phyloP scores from a whole-genome alignment of 148 eudicot species.

The Amaranthus palmeri region DNA sequence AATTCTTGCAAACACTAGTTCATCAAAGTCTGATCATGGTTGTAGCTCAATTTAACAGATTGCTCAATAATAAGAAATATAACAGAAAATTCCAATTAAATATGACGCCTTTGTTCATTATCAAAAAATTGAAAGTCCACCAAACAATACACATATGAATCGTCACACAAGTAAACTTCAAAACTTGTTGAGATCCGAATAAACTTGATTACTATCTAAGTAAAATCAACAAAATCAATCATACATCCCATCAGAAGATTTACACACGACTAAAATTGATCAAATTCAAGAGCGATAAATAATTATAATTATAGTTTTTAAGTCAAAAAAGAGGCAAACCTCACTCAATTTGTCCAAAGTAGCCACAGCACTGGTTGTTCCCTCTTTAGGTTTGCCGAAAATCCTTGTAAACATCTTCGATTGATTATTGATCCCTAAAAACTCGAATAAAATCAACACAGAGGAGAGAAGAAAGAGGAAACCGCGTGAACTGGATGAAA shows the following conservation, averaged over 20 bases:
- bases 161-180: too few species aligned
- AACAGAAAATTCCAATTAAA: too few species aligned
- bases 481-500: neutral
- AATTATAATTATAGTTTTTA: too few species aligned
- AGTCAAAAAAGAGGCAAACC: constrained; percentile 11
- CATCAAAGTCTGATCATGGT: too few species aligned
- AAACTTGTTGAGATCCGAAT: neutral
- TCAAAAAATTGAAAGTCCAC: too few species aligned
- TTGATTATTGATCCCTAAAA: neutral
- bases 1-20: too few species aligned
- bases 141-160: too few species aligned
- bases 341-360: constrained; percentile 27
- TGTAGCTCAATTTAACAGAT: too few species aligned
- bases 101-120: too few species aligned
- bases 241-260: too few species aligned
- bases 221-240: neutral
- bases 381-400: constrained; percentile 27
- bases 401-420: constrained; percentile 23
- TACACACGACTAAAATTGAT: neutral
- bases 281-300: neutral
- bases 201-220: neutral
- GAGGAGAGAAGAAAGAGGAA: neutral
- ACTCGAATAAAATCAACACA: neutral
- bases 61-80: too few species aligned
- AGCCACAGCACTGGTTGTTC: constrained; percentile 23